Evolutionary conservation across 192 early-diverging fungal species (phyloP), one percentile per base, ranked within the genome.

Genomic region (Pilobolus umbonatus): DNA sequence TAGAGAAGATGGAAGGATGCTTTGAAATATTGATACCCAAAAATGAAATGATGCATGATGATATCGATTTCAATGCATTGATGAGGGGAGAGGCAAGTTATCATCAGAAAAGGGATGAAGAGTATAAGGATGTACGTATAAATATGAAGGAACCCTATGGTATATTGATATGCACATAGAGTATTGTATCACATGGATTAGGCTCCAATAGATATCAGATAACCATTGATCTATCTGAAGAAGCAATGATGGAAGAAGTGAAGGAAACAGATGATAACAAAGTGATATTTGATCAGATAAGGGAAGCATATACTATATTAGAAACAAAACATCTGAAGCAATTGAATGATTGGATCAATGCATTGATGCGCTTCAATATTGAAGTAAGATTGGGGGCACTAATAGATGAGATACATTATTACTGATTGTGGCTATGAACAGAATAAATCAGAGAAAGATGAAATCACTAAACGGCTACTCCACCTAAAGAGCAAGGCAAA

Each of bases 171-270:
- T 26, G 2, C 7, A 44, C 4, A 39, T 31, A 68, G 56, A 35
- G 28, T 17, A 47, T 63, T 11, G 22, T 50, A 48, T 69, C 77
- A 14, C 70, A 80, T 17, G 81, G 83, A 14, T 77, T 88, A 60
- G 84, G 81, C 2, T 79, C 80, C 10, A 78, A 75, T 50, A 77
- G 83, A 1, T 84, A 86, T 31, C 69, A 64, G 19, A 69, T 88
- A 31, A 73, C 76, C n/a, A 69, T 86, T 54, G 58, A 73, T 42
- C 42, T 88, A 24, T 65, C 79, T 6, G 72, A 77, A 19, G 70
- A 74, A 8, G 64, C 77, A 5, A 61, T 74, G 1, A 65, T 81
- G 26, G 61, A 64, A n/a, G 79, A 79, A 5, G 57, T 83, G 4
- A 46, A 68, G 14, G 87, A 88, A 35, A 68, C 76, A 0, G 65